Evolutionary conservation across 1,284 basidiomycete genomes (phyloP).

Genomic region (Chalciporus sp.): DNA sequence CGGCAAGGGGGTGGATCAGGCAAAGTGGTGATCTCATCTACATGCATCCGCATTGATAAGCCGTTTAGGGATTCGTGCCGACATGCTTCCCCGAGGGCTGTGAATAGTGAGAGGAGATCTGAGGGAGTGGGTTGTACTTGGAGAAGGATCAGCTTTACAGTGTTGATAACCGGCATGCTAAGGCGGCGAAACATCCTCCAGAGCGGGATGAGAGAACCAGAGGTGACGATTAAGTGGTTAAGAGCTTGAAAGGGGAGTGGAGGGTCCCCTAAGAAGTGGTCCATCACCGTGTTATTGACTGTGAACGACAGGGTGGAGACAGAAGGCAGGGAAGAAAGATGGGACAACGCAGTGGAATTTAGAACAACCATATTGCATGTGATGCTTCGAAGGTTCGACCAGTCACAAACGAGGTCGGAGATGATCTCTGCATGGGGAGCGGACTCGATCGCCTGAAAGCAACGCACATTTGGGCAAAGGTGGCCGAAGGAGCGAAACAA

Average conservation of each 20-base stretch:
- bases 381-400: conserved; percentile 11
- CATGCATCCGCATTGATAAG: neutral
- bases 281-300: neutral
- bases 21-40: neutral
- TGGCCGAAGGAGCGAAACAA: neutral
- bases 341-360: neutral
- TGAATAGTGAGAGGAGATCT: conserved; percentile 10
- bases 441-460: neutral
- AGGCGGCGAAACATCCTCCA: conserved; percentile 8
- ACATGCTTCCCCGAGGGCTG: conserved; percentile 5
- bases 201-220: neutral
- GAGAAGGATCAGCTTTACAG: neutral
- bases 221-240: neutral
- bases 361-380: neutral
- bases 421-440: neutral
- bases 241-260: conserved; percentile 1
- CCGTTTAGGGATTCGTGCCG: neutral
- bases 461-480: neutral
- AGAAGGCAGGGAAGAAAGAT: conserved; percentile 9
- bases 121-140: neutral
- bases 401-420: conserved; percentile 10
- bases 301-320: conserved; percentile 1
- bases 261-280: neutral
- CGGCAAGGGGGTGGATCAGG: neutral
- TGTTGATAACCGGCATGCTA: neutral